A percentile compares a stretch with the other conserved stretches of the same genome.
Evolutionary conservation across 495 filamentous ascomycete species (phyloP).

Genomic region (Penicillium salamii): DNA sequence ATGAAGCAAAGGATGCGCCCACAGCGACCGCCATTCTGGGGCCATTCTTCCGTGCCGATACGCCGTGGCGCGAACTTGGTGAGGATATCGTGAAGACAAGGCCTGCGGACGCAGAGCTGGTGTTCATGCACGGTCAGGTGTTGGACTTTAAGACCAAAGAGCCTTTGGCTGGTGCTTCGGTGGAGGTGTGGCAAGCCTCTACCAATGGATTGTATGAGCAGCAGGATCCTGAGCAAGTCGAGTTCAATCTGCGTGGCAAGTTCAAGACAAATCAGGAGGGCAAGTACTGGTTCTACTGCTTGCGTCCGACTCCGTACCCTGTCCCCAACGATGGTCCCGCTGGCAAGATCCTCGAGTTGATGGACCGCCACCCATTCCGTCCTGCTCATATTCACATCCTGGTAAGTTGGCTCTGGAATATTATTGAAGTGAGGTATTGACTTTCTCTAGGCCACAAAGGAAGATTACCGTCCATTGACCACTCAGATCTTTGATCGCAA

Average conservation of each 20-base stretch:
- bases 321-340: conserved; percentile 63
- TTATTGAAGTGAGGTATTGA: conserved; percentile 14
- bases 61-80: conserved; percentile 60
- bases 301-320: conserved; percentile 70
- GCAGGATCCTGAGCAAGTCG: conserved; percentile 67
- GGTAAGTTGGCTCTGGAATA: conserved; percentile 37
- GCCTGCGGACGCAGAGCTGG: conserved; percentile 51
- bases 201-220: conserved; percentile 81
- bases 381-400: conserved; percentile 86
- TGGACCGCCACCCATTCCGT: conserved; percentile 75
- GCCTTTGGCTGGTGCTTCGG: conserved; percentile 57
- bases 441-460: conserved; percentile 33
- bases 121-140: conserved; percentile 63
- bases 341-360: conserved; percentile 46
- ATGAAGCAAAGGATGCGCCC: conserved; percentile 45
- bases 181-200: conserved; percentile 78
- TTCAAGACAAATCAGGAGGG: conserved; percentile 66
- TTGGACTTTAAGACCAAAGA: conserved; percentile 52
- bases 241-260: conserved; percentile 71
- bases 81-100: conserved; percentile 61
- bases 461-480: conserved; percentile 56
- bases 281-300: conserved; percentile 62
- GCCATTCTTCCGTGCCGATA: conserved; percentile 73
- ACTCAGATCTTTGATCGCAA: conserved; percentile 73
- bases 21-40: conserved; percentile 74